These are phyloP conservation scores for Drechslerella dactyloides DNA, from an alignment of 2,329 filamentous ascomycete genomes.

Conservation along the genomic window DNA sequence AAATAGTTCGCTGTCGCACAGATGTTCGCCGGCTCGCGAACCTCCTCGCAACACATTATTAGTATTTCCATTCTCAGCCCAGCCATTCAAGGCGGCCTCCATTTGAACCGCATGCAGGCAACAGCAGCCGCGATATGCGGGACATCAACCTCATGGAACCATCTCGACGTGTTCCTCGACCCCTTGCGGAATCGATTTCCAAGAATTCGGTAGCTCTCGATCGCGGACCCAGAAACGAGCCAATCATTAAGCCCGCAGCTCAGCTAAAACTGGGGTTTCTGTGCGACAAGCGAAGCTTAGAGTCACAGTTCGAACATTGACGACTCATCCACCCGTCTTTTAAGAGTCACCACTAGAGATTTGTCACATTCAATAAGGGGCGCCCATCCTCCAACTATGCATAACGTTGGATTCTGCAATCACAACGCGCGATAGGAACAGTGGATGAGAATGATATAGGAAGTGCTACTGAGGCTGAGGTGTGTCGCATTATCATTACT, in stretches of 20 bases:
- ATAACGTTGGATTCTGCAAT: slow-evolving; percentile 38
- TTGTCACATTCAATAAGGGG: not conserved
- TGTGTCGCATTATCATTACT: not conserved
- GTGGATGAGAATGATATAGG: not conserved
- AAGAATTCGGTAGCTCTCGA: slow-evolving; percentile 6
- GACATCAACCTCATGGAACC: slow-evolving; percentile 21
- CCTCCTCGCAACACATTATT: slow-evolving; percentile 47
- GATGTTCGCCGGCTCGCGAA: slow-evolving; percentile 5
- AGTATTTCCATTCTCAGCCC: not conserved
- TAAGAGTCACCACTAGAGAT: not conserved
- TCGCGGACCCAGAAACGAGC: not conserved
- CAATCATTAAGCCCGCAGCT: slow-evolving; percentile 20
- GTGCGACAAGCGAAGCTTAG: slow-evolving; percentile 18
- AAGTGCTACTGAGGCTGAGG: not conserved
- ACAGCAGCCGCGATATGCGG: not conserved
- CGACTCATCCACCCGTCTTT: not conserved
- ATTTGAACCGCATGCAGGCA: slow-evolving; percentile 1
- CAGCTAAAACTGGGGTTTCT: slow-evolving; percentile 5
- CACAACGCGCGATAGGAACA: slow-evolving; percentile 13
- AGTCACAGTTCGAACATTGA: slow-evolving; percentile 30
- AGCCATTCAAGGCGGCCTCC: not conserved
- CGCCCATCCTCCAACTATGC: not conserved
- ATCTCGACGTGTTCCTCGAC: slow-evolving; percentile 17
- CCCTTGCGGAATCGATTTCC: not conserved
- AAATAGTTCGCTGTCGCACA: slow-evolving; percentile 49